Conservation (phyloP, 2,329 filamentous ascomycete genomes). For the Keithomyces neogunnii region DNA sequence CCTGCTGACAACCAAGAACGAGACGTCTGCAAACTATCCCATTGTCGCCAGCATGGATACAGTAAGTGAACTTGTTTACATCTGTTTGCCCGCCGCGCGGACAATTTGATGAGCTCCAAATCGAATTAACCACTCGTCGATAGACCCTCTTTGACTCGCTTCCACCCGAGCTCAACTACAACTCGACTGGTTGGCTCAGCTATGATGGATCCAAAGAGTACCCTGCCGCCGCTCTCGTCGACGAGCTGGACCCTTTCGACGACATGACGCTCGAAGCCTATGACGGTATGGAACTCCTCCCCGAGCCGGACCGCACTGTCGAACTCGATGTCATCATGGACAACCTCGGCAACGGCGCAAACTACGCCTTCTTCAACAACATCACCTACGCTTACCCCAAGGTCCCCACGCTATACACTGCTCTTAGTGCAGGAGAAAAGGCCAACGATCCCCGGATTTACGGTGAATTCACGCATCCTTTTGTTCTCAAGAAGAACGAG, state of each 20-base stretch:
- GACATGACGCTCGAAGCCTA: constrained; percentile 64
- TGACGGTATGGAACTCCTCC: constrained; percentile 53
- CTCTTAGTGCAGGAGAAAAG: constrained; percentile 52
- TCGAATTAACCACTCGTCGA: too few species aligned
- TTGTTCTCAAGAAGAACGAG: constrained; percentile 58
- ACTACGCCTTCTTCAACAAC: constrained; percentile 64
- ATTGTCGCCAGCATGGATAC: constrained; percentile 64
- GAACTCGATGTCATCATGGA: constrained; percentile 56
- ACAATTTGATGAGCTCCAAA: too few species aligned
- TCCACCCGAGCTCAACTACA: constrained; percentile 59
- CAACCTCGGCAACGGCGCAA: constrained; percentile 52
- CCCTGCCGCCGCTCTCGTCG: constrained; percentile 44
- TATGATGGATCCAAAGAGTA: constrained; percentile 41
- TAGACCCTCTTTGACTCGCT: constrained; percentile 59
- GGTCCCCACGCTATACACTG: constrained; percentile 74
- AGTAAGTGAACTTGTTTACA: constrained; percentile 24
- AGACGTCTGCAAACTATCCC: constrained; percentile 54
- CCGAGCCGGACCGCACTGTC: constrained; percentile 54
- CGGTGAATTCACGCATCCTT: constrained; percentile 55
- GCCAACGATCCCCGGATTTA: constrained; percentile 54
- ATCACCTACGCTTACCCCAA: constrained; percentile 67
- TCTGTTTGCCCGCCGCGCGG: neutral
- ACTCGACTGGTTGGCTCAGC: constrained; percentile 56
- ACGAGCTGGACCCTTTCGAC: constrained; percentile 61
- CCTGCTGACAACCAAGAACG: constrained; percentile 54